These are phyloP conservation scores for Ceratocystis variospora DNA, from an alignment of 2,329 filamentous ascomycete species.

Conservation along the genomic window DNA sequence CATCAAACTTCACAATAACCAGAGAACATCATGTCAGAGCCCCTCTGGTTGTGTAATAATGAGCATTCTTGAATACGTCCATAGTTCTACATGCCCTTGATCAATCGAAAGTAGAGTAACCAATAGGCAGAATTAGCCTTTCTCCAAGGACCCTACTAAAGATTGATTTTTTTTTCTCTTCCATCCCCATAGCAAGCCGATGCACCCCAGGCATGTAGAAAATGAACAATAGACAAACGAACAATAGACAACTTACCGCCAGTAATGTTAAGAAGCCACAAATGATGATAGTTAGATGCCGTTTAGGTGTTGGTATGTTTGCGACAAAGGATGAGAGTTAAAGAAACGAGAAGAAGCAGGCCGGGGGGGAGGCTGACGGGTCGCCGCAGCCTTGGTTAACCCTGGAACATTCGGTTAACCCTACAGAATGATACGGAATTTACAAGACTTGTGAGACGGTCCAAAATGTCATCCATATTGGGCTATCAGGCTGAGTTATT, in stretches of 20 bases:
- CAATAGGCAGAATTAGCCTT: not conserved
- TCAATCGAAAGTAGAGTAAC: not conserved
- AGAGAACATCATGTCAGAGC: not conserved
- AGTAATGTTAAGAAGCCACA: not conserved
- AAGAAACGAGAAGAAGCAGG: not conserved
- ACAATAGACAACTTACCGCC: not conserved
- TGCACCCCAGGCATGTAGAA: not conserved
- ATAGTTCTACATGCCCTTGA: not conserved
- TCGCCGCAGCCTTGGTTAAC: not conserved
- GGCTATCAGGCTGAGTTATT: too few species aligned
- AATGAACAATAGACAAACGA: not conserved
- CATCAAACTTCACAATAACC: not conserved
- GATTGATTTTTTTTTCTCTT: not conserved
- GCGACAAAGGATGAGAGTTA: not conserved
- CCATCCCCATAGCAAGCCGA: not conserved
- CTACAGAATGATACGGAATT: not conserved
- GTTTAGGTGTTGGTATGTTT: not conserved
- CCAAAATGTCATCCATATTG: not conserved
- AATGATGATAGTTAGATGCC: not conserved
- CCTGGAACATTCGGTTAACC: not conserved
- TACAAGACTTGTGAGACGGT: not conserved
- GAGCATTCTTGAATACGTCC: not conserved
- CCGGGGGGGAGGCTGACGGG: not conserved
- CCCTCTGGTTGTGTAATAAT: not conserved
- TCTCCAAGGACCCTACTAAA: not conserved